These are phyloP conservation scores for Pichia sp. DNA, from an alignment of 1,139 yeast species.

Conservation along the genomic window DNA sequence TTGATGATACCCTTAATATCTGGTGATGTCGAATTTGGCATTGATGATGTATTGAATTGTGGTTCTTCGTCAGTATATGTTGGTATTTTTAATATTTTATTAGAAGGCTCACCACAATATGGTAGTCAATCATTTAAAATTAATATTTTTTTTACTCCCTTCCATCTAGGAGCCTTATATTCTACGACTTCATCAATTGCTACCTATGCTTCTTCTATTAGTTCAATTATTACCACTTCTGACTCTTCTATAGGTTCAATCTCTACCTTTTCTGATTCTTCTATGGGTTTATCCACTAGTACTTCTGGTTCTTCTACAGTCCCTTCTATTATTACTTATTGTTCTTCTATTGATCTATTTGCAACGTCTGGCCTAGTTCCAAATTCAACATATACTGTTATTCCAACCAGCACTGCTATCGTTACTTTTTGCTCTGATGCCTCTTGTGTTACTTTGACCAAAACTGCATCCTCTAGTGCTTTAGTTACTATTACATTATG, in stretches of 20 bases:
- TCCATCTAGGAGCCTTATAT: conserved; percentile 1
- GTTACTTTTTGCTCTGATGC: conserved; percentile 38
- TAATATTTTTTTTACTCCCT: conserved; percentile 18
- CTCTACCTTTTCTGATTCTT: conserved; percentile 15
- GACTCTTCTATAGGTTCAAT: conserved; percentile 9
- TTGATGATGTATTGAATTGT: conserved; percentile 15
- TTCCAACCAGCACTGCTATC: conserved; percentile 13
- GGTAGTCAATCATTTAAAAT: conserved; percentile 20
- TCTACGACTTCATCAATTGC: conserved; percentile 7
- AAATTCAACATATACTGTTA: background rate
- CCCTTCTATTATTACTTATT: conserved; percentile 10
- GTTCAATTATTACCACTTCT: too few species aligned
- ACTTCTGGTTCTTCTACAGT: conserved; percentile 11
- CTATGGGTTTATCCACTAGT: conserved; percentile 6
- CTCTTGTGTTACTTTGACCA: conserved; percentile 12
- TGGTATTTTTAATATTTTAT: conserved; percentile 20
- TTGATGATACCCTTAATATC: conserved; percentile 12
- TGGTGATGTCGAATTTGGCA: conserved; percentile 10
- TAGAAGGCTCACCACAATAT: conserved; percentile 14
- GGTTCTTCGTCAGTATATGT: conserved; percentile 11
- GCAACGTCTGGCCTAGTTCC: conserved; percentile 6
- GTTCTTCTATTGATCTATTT: conserved; percentile 6
- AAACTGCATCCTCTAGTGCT: conserved; percentile 16
- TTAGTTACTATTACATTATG: conserved; percentile 37
- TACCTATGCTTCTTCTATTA: background rate